Conservation (phyloP, 495 filamentous ascomycete genomes). For the Penicillium atrosanguineum region DNA sequence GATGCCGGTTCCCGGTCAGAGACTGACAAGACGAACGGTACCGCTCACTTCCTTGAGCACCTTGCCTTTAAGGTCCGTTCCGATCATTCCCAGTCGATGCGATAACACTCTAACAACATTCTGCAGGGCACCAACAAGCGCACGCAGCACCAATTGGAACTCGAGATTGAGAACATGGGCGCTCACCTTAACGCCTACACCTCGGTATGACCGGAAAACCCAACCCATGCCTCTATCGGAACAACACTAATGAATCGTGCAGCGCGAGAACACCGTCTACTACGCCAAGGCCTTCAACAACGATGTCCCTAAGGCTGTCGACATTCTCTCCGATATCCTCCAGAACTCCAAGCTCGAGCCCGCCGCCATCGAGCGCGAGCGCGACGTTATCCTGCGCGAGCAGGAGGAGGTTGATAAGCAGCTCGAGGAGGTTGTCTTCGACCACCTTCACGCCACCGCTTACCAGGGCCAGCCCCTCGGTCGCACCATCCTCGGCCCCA, state of each 20-base stretch:
- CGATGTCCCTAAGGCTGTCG: constrained; percentile 91
- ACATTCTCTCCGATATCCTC: constrained; percentile 98
- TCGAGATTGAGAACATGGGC: constrained; percentile 99
- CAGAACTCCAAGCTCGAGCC: constrained; percentile 97
- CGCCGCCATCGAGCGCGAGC: constrained; percentile 89
- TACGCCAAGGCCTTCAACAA: constrained; percentile 98
- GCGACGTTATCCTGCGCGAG: constrained; percentile 97
- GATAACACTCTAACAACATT: constrained; percentile 22
- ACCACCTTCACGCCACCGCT: constrained; percentile 97
- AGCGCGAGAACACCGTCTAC: constrained; percentile 99
- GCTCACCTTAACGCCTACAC: constrained; percentile 99
- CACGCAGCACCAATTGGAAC: constrained; percentile 92
- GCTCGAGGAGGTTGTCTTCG: constrained; percentile 98
- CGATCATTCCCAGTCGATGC: constrained; percentile 1
- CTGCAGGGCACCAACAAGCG: constrained; percentile 84
- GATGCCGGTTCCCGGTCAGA: constrained; percentile 97
- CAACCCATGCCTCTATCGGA: constrained; percentile 4
- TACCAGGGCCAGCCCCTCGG: constrained; percentile 95
- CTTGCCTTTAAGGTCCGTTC: constrained; percentile 90
- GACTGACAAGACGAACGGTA: constrained; percentile 98
- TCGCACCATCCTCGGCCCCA: constrained; percentile 95
- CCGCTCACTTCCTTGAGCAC: constrained; percentile 98
- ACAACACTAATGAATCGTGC: constrained; percentile 32
- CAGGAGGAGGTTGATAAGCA: constrained; percentile 99
- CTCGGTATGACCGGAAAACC: constrained; percentile 66